Percentiles rank a stretch among this genome's conserved stretches.
phyloP scores from a whole-genome alignment of 192 early-diverging fungal species.

The Umbelopsis isabellina region DNA sequence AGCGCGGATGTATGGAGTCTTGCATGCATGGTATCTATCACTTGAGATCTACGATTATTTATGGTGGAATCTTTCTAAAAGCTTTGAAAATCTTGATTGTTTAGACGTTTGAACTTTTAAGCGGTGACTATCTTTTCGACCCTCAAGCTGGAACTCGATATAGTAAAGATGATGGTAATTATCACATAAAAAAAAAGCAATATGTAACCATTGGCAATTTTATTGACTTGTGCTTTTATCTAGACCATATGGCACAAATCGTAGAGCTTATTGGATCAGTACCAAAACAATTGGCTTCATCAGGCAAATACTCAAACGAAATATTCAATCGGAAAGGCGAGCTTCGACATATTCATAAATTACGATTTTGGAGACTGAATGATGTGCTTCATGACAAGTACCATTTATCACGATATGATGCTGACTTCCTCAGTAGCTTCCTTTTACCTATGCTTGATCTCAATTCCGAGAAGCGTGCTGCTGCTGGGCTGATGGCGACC shows the following conservation, averaged over 20 bases:
- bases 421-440: constrained; percentile 75
- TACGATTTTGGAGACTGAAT: constrained; percentile 75
- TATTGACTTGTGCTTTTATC: not conserved
- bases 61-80: not conserved
- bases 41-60: no score
- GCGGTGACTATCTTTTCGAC: constrained; percentile 95
- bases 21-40: constrained; percentile 72
- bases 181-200: not conserved
- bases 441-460: constrained; percentile 78
- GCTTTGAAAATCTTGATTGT: not conserved
- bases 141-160: constrained; percentile 82
- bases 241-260: constrained; percentile 95
- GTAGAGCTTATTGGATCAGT: constrained; percentile 85
- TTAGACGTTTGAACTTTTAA: constrained; percentile 85
- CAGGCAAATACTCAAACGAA: constrained; percentile 82
- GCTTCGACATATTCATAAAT: constrained; percentile 84
- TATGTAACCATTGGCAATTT: not conserved
- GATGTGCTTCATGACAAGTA: constrained; percentile 93
- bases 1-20: constrained; percentile 92
- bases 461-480: constrained; percentile 28
- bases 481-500: constrained; percentile 28
- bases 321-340: constrained; percentile 89
- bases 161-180: constrained; percentile 88
- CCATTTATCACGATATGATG: constrained; percentile 68
- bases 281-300: constrained; percentile 75